Evolutionary conservation across 495 filamentous ascomycete genomes (phyloP).

Genomic region (Trypethelium eluteriae): DNA sequence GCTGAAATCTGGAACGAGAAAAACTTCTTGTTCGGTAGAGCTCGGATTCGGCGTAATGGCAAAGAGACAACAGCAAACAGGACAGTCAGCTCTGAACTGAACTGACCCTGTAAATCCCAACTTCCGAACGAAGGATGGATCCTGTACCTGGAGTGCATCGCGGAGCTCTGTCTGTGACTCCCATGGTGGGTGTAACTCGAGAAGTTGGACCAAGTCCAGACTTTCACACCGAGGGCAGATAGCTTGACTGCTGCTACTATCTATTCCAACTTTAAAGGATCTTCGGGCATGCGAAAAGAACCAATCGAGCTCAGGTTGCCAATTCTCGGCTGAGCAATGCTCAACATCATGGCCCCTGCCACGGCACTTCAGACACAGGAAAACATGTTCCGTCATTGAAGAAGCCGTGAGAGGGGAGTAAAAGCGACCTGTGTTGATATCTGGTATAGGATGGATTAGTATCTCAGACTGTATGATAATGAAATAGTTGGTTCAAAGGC

Average conservation of each 20-base stretch:
- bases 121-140: neutral
- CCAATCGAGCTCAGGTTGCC: neutral
- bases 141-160: neutral
- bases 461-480: too few relatives aligned
- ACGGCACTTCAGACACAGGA: neutral
- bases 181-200: neutral
- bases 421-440: too few relatives aligned
- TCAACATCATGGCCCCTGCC: neutral
- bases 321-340: neutral
- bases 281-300: neutral
- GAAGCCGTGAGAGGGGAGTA: neutral
- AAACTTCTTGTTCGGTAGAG: neutral
- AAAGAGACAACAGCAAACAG: neutral
- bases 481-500: too few relatives aligned
- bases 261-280: neutral
- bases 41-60: neutral
- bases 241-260: neutral
- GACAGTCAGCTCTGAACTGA: neutral
- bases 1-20: neutral
- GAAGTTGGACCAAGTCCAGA: neutral
- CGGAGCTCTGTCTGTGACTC: neutral
- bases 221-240: neutral
- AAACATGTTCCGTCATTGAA: neutral
- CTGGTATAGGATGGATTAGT: too few relatives aligned
- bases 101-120: neutral